Base-by-base conservation (phyloP, 1,284 basidiomycete genomes). In the Tremellales sp. region DNA sequence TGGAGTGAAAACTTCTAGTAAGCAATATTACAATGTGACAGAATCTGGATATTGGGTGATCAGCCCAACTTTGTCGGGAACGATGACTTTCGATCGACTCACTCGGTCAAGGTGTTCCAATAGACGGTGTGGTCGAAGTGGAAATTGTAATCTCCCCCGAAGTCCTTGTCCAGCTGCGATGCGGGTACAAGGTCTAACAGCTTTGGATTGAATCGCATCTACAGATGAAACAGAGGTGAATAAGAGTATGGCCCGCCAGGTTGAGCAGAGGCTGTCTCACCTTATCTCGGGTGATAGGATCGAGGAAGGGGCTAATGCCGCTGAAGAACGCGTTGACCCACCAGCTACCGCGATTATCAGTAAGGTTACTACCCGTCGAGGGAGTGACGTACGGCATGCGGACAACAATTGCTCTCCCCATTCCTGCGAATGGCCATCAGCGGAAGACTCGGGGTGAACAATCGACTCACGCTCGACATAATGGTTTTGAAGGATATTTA, bases 241-340 rank as follows among this genome's bases (percentile, higher is more conserved):
- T 42, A 26, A 13, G 25, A 21, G 12, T 12, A 29, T 9, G 24
- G 27, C 31, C 10, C 21, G 27, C 16, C 10, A 28, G 34, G 21
- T 45, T 19, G 12, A 22, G 24, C 5, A 38, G 18, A n/a, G 37
- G 46, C 1, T 35, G 48, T n/a, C 77, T 34, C 46, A 86, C 85
- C 80, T 94, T 94, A 60, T 90, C 87, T 45, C 86, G 79, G 0
- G 91, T 94, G 35, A 91, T 80, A 5, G 90, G 90, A 68, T 94
- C 91, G 50, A 95, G 71, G 76, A 94, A 91, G 0, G 90, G 89
- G 6, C 82, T 76, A 56, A 95, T 85, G 31, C 85, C 86, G 54
- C 84, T 85, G 74, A 90, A 93, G 76, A 91, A 91, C 63, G 88
- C 87, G 63, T 76, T 86, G 48, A 91, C 78, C 44, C 89, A 74